Evolutionary conservation across 2,329 filamentous ascomycete genomes (phyloP).

Genomic region (Endoconidiophora polonica): DNA sequence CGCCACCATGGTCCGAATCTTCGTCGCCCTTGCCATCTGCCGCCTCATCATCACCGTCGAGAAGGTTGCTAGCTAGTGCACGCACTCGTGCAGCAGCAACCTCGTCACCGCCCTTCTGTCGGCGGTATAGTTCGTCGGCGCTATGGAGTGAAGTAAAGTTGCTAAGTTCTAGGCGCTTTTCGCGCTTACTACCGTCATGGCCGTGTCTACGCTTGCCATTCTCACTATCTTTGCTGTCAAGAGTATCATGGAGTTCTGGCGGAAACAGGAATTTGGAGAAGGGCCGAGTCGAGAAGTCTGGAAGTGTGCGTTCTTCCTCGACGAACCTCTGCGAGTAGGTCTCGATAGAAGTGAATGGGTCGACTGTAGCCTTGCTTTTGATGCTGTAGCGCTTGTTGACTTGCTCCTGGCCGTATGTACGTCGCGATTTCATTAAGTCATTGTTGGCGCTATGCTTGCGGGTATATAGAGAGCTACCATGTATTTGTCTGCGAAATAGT

Average conservation of each 20-base stretch:
- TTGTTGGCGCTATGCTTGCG: constrained; percentile 29
- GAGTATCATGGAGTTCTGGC: constrained; percentile 35
- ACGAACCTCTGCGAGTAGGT: constrained; percentile 40
- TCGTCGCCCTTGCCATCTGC: constrained; percentile 32
- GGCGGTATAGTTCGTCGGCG: constrained; percentile 34
- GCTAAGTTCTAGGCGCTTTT: constrained; percentile 31
- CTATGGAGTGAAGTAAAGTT: constrained; percentile 31
- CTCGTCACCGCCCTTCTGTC: constrained; percentile 18
- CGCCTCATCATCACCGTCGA: constrained; percentile 32
- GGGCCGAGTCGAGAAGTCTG: constrained; percentile 34
- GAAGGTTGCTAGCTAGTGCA: constrained; percentile 19
- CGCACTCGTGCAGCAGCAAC: constrained; percentile 18
- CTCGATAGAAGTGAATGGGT: constrained; percentile 42
- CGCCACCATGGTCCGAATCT: constrained; percentile 23
- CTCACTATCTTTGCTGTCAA: constrained; percentile 30
- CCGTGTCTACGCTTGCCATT: constrained; percentile 3
- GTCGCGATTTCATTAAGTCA: constrained; percentile 25
- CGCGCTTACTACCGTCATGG: constrained; percentile 8
- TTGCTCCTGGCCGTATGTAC: constrained; percentile 40
- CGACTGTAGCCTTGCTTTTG: constrained; percentile 37
- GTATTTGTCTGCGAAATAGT: constrained; percentile 39
- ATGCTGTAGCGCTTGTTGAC: constrained; percentile 38
- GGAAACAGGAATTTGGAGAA: constrained; percentile 39
- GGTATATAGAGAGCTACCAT: constrained; percentile 39
- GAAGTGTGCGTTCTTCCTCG: constrained; percentile 33